Percentiles rank a stretch among this genome's conserved stretches.
These are phyloP conservation scores for Lagenaria siceraria DNA, from an alignment of 306 rosid species.

Conservation along the genomic window DNA sequence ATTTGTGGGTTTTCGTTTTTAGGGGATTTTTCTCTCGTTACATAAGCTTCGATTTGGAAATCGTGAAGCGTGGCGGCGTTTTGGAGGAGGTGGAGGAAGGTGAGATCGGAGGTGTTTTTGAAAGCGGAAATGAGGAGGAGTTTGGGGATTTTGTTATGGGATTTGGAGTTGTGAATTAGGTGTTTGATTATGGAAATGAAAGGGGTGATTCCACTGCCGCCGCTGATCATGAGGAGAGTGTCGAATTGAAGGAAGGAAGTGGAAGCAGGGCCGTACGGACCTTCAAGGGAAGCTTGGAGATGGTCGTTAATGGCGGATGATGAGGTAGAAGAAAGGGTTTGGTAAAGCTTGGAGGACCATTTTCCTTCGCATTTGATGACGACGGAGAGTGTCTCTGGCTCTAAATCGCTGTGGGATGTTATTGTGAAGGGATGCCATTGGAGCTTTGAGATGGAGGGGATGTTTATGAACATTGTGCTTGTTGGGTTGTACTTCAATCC, in stretches of 20 bases:
- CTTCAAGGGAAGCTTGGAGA: conserved; percentile 46
- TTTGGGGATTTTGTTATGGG: conserved; percentile 27
- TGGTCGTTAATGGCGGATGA: conserved; percentile 30
- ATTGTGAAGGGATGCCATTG: conserved; percentile 92
- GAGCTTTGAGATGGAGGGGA: conserved; percentile 64
- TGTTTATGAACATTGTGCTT: conserved; percentile 55
- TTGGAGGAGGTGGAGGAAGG: conserved; percentile 53
- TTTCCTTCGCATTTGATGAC: conserved; percentile 57
- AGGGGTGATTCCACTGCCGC: conserved; percentile 78
- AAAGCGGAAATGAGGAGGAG: conserved; percentile 38
- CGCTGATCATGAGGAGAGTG: conserved; percentile 47
- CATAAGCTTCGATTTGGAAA: conserved; percentile 45
- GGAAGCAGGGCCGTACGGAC: conserved; percentile 61
- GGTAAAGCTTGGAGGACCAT: conserved; percentile 57
- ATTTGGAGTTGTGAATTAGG: conserved; percentile 18
- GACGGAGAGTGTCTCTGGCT: conserved; percentile 43
- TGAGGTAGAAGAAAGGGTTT: conserved; percentile 44
- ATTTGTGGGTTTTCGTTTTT: neutral
- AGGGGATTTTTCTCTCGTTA: conserved; percentile 40
- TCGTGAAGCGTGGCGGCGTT: neutral
- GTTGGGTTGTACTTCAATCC: conserved; percentile 59
- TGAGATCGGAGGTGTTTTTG: conserved; percentile 26
- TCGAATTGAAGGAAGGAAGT: conserved; percentile 42
- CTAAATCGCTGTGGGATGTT: conserved; percentile 56
- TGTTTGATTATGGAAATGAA: conserved; percentile 56